Base-by-base conservation (phyloP, 139 green algal species). In the Tetraselmis chui region DNA sequence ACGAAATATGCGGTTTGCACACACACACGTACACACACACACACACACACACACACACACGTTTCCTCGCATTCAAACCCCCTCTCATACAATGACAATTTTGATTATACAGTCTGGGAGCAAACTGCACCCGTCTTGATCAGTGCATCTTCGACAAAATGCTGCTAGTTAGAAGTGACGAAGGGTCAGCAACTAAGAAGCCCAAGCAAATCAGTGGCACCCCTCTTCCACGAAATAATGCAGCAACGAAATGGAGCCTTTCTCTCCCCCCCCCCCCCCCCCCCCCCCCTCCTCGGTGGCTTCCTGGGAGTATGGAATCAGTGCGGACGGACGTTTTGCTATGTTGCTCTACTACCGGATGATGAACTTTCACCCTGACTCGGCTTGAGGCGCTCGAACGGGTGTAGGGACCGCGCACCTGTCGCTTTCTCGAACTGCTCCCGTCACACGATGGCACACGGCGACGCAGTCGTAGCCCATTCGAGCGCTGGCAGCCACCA, bases 381-480 rank as follows among this genome's bases (percentile, higher is more conserved):
- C n/a, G n/a, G n/a, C n/a, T n/a, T n/a, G n/a, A n/a, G n/a, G n/a
- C n/a, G 22, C 32, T 58, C 1, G 26, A 76, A 1, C 23, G 30
- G 1, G 26, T 29, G 78, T 1, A 11, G 30, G 59, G 5, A 26
- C 24, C 11, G 26, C 79, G 2, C 27, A 90, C 87, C 82, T 91
- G 86, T 93, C 87, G 5, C 79, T 32, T 0, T 85, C 85, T 0
- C 59, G 67, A 2, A 93, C 32, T 22, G 30, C 76, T 5, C 83
- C 86, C 0, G 67, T 75, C 0, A 84, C 88, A 11, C 82, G 83
- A 58, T 91, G 83, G 5, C 77, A 75, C 0, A 81, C 31, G 0
- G 81, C 86, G 2, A 91, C 76, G 1, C 28, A 81, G 75, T 85
- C 83, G 59, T 84, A 92, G 0, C 89, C 89, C 28, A 90, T 79